These are phyloP conservation scores for Puccinia hordei DNA, from an alignment of 1,284 basidiomycete genomes.

Conservation along the genomic window DNA sequence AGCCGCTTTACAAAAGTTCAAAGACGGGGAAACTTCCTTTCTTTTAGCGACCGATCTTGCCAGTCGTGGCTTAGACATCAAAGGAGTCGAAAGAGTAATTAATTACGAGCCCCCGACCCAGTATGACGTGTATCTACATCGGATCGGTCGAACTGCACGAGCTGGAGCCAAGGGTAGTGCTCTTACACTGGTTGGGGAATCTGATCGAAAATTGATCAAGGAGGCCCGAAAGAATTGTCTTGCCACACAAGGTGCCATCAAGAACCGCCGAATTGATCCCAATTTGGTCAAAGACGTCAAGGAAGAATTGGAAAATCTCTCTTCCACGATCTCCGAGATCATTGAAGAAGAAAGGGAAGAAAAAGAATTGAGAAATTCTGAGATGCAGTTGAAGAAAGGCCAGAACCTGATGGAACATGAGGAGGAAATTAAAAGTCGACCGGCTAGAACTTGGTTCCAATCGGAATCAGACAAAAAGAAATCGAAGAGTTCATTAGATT, in stretches of 20 bases:
- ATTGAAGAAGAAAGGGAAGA: constrained; percentile 94
- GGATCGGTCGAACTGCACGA: constrained; percentile 93
- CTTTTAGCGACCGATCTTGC: constrained; percentile 95
- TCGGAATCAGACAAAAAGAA: constrained; percentile 77
- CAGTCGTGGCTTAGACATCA: constrained; percentile 63
- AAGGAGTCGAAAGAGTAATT: constrained; percentile 59
- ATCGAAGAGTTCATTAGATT: constrained; percentile 68
- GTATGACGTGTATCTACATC: constrained; percentile 89
- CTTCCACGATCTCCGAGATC: constrained; percentile 77
- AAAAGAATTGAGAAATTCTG: constrained; percentile 84
- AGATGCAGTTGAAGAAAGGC: constrained; percentile 94
- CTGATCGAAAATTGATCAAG: constrained; percentile 94
- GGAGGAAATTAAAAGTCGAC: constrained; percentile 89
- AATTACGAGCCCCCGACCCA: constrained; percentile 98
- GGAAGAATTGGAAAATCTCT: constrained; percentile 71
- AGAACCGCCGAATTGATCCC: constrained; percentile 83
- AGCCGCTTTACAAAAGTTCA: constrained; percentile 79
- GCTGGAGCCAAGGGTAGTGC: constrained; percentile 92
- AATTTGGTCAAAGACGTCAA: constrained; percentile 75
- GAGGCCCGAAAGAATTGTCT: constrained; percentile 83
- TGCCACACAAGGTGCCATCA: constrained; percentile 73
- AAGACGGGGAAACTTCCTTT: constrained; percentile 80
- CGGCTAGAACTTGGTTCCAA: constrained; percentile 98
- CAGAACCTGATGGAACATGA: constrained; percentile 94
- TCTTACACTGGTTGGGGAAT: constrained; percentile 92